A percentile compares a stretch with the other conserved stretches of the same genome.
Conservation (phyloP, 2,329 filamentous ascomycete species). For the Aureobasidium zeae region DNA sequence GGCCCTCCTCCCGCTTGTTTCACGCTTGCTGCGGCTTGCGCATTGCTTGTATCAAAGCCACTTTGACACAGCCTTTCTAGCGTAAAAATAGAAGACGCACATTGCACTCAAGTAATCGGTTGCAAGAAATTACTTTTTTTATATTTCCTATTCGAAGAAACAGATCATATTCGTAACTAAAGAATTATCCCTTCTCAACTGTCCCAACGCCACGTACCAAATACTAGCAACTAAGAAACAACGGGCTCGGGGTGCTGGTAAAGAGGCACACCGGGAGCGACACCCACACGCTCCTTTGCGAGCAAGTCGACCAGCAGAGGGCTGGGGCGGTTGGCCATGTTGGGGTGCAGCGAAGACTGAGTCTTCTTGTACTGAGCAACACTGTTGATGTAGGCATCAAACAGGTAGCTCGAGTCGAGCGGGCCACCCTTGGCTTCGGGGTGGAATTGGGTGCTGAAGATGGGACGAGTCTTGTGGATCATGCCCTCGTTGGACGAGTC, state of each 20-base stretch:
- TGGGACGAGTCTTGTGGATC: slow-evolving; percentile 91
- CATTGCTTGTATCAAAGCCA: too few species aligned
- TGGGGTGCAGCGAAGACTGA: slow-evolving; percentile 57
- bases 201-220: slow-evolving; percentile 1
- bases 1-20: too few species aligned
- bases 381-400: slow-evolving; percentile 90
- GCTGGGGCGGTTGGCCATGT: slow-evolving; percentile 78
- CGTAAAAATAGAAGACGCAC: not conserved
- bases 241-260: slow-evolving; percentile 17
- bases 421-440: slow-evolving; percentile 96
- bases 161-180: not conserved
- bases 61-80: not conserved
- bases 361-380: slow-evolving; percentile 82
- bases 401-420: slow-evolving; percentile 89
- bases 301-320: slow-evolving; percentile 84
- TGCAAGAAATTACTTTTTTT: too few species aligned
- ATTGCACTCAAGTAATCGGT: too few species aligned
- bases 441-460: slow-evolving; percentile 98
- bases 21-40: too few species aligned
- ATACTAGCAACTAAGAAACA: not conserved
- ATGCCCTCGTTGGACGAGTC: slow-evolving; percentile 96
- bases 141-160: too few species aligned
- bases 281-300: slow-evolving; percentile 89
- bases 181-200: not conserved
- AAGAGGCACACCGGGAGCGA: slow-evolving; percentile 39